Conservation (phyloP, 1,139 yeast genomes). For the Scheffersomyces stambukii region DNA sequence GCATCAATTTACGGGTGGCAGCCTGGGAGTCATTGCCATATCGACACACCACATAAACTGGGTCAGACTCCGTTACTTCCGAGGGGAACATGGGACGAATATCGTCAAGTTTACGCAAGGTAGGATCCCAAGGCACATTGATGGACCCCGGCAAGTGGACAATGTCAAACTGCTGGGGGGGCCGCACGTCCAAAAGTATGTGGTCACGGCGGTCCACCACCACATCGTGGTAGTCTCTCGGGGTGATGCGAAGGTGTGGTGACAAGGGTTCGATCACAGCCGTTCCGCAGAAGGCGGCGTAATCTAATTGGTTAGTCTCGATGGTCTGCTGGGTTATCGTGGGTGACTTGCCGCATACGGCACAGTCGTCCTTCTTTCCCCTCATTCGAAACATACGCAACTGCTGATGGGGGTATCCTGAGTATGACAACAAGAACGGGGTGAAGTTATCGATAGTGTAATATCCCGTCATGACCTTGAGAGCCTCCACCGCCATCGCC, state of each 20-base stretch:
- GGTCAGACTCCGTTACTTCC: slow-evolving; percentile 17
- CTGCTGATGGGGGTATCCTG: slow-evolving; percentile 71
- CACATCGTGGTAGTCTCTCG: slow-evolving; percentile 31
- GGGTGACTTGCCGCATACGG: slow-evolving; percentile 57
- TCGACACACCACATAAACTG: slow-evolving; percentile 62
- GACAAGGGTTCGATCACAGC: slow-evolving; percentile 39
- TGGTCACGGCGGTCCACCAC: slow-evolving; percentile 10
- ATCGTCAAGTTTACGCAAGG: slow-evolving; percentile 31
- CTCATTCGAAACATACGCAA: slow-evolving; percentile 80
- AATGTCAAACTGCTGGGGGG: slow-evolving; percentile 69
- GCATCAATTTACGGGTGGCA: slow-evolving; percentile 58
- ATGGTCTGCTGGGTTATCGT: slow-evolving; percentile 46
- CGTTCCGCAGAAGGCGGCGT: slow-evolving; percentile 69
- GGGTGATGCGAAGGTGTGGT: slow-evolving; percentile 43
- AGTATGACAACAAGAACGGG: slow-evolving; percentile 69
- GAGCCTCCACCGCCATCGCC: slow-evolving; percentile 83
- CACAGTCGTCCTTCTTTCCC: slow-evolving; percentile 55
- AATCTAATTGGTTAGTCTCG: slow-evolving; percentile 49
- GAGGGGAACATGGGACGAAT: slow-evolving; percentile 23
- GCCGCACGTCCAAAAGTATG: slow-evolving; percentile 73
- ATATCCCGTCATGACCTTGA: slow-evolving; percentile 62
- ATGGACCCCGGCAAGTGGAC: slow-evolving; percentile 56
- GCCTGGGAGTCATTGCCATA: slow-evolving; percentile 89
- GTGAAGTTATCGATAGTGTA: slow-evolving; percentile 51
- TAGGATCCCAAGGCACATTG: slow-evolving; percentile 58